Evolutionary conservation across 106 monocot genomes (phyloP).

Genomic region (Amphibolis antarctica): DNA sequence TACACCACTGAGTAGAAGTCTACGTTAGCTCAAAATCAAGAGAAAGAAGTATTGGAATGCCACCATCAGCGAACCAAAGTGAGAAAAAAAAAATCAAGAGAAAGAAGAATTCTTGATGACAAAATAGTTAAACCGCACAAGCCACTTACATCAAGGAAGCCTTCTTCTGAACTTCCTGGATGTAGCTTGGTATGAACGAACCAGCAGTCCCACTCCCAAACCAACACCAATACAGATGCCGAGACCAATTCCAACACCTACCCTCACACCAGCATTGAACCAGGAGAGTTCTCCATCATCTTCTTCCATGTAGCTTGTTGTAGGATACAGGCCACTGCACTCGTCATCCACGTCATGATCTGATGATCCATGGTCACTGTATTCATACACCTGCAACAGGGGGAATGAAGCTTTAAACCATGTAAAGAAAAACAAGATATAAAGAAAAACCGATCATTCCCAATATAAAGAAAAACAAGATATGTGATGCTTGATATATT

Average conservation of each 20-base stretch:
- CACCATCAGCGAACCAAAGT: no score
- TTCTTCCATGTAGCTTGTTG: conserved; percentile 21
- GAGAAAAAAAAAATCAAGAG: no score
- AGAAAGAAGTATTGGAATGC: no score
- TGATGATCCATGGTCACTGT: conserved; percentile 9
- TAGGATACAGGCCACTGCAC: conserved; percentile 17
- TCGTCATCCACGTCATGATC: conserved; percentile 14
- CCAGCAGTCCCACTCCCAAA: conserved; percentile 44
- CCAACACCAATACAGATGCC: conserved; percentile 52
- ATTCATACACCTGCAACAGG: conserved; percentile 18
- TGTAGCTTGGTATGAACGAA: conserved; percentile 38
- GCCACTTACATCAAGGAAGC: conserved; percentile 10
- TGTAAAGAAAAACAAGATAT: neutral
- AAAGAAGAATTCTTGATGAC: neutral
- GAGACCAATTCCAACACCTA: conserved; percentile 56
- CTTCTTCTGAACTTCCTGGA: conserved; percentile 32
- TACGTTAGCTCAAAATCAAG: no score
- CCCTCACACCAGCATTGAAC: conserved; percentile 70
- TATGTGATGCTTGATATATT: no score
- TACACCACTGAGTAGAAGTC: no score
- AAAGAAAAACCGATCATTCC: neutral
- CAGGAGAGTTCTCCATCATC: conserved; percentile 61
- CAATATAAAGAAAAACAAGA: no score
- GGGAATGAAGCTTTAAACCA: neutral
- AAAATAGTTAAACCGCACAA: neutral